Base-by-base conservation (phyloP, 768 basidiomycete genomes). In the Polyporus arcularius region DNA sequence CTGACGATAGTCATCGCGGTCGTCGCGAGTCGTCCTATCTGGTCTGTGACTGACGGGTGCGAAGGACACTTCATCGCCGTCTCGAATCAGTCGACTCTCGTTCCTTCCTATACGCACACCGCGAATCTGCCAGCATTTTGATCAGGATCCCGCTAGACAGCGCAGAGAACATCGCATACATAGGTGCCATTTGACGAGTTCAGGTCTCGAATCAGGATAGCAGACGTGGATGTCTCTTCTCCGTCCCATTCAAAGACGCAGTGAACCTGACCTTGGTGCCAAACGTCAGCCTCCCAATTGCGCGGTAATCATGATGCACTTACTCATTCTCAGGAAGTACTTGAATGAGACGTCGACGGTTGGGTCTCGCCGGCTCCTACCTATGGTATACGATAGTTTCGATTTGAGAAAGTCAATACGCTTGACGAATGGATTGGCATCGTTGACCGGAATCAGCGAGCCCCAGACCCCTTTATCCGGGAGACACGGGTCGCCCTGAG, bases 401-500 rank as follows among this genome's bases (percentile, higher is more conserved):
- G 80, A 66, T 63, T 80, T 86, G 76, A 77, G 84, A 55, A 89
- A 80, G 58, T 87, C 85, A 43, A 88, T 79, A 28, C 85, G 79
- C 16, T 72, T 71, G 4, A 86, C 72, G 3, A 71, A 60, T 30
- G 72, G 61, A 60, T 76, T 81, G 61, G 83, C 7, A 7, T 12
- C 7, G 16, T 21, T 48, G 8, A 18, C 85, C 4, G 88, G 87
- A 45, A 84, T 81, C 38, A 89, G 79, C 62, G 80, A 86, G 8
- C 86, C 87, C 86, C 86, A 89, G 53, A 88, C 80, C 38, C 78
- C 68, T 15, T 52, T 11, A 31, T 69, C 65, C 54, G 41, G 31
- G n/a, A 45, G 12, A 26, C 31, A 40, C 11, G 4, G n/a, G 42
- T 26, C 21, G 8, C 53, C 48, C 53, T 75, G 76, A 35, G 11